These are phyloP conservation scores for Abrus pulchellus DNA, from an alignment of 306 rosid species.

Conservation along the genomic window DNA sequence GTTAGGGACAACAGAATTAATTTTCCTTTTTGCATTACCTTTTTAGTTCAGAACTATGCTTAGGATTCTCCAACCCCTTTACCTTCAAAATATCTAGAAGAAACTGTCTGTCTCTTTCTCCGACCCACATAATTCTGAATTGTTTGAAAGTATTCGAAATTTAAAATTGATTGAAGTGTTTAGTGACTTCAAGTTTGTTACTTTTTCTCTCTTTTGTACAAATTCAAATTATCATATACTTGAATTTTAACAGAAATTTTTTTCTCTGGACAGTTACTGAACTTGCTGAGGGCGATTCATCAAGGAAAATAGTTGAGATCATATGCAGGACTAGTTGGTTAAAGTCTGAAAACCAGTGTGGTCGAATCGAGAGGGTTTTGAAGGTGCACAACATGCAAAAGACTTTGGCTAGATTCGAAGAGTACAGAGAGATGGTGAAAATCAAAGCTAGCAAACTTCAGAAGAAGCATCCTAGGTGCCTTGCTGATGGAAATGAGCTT, in stretches of 20 bases:
- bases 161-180: slow-evolving; percentile 33
- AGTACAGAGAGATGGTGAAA: slow-evolving; percentile 87
- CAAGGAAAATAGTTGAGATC: slow-evolving; percentile 93
- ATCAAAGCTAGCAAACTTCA: slow-evolving; percentile 88
- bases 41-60: slow-evolving; percentile 35
- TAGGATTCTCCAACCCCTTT: slow-evolving; percentile 41
- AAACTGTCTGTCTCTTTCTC: background rate
- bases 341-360: slow-evolving; percentile 75
- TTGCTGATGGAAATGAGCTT: slow-evolving; percentile 96
- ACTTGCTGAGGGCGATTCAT: slow-evolving; percentile 92
- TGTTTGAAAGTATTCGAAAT: background rate
- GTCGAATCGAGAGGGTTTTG: slow-evolving; percentile 80
- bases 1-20: slow-evolving; percentile 37
- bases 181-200: slow-evolving; percentile 44
- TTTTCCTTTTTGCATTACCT: slow-evolving; percentile 41
- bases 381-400: slow-evolving; percentile 98
- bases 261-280: slow-evolving; percentile 74
- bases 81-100: slow-evolving; percentile 36
- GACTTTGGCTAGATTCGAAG: slow-evolving; percentile 89
- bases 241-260: slow-evolving; percentile 39
- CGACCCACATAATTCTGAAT: slow-evolving; percentile 16
- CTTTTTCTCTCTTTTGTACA: background rate
- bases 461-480: slow-evolving; percentile 94
- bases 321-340: slow-evolving; percentile 90
- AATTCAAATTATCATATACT: slow-evolving; percentile 35